These are phyloP conservation scores for Coelastrella sp. DNA, from an alignment of 139 green algal genomes.

Conservation along the genomic window DNA sequence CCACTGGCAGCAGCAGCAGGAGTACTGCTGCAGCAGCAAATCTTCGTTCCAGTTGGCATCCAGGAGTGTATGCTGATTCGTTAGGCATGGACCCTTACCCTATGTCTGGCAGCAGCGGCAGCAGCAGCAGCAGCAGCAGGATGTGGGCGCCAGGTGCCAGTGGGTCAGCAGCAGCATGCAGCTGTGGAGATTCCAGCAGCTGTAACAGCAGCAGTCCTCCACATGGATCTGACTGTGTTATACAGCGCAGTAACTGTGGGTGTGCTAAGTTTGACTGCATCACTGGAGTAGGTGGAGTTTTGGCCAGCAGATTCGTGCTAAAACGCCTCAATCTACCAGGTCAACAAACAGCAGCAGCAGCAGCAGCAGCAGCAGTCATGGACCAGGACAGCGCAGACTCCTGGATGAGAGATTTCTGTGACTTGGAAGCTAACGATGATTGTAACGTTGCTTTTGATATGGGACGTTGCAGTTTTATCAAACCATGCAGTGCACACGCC, in stretches of 20 bases:
- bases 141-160: neutral
- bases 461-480: too few species aligned
- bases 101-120: too few species aligned
- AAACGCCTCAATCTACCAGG: neutral
- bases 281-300: neutral
- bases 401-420: too few species aligned
- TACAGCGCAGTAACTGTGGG: too few species aligned
- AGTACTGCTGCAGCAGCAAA: neutral
- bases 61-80: neutral
- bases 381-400: too few species aligned
- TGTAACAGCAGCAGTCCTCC: neutral
- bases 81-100: too few species aligned
- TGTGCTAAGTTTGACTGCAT: too few species aligned
- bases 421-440: too few species aligned
- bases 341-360: too few species aligned
- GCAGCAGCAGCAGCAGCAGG: neutral
- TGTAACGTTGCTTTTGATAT: too few species aligned
- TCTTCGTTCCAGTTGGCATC: neutral
- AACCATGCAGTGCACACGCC: too few species aligned
- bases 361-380: neutral
- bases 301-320: neutral
- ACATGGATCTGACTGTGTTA: neutral
- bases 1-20: conserved; percentile 12
- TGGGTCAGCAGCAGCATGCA: neutral
- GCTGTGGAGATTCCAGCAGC: neutral